Evolutionary conservation across 2,329 filamentous ascomycete species (phyloP), one percentile per base, ranked within the genome.

Genomic region (Ramichloridium luteum): DNA sequence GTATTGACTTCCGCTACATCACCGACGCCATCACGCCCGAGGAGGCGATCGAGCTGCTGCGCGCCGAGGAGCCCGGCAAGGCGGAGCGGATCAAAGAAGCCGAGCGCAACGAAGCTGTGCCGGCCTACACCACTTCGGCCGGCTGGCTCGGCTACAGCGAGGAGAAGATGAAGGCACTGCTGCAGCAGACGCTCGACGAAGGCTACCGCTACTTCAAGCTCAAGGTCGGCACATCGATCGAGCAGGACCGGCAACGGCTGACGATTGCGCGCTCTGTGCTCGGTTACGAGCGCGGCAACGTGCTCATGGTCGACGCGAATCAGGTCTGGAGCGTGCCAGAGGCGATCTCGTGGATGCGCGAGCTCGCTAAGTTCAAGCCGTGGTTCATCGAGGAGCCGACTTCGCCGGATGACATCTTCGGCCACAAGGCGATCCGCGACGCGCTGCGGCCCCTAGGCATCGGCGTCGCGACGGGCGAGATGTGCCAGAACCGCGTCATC

Each of bases 1-100:
- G 85, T 61, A 86, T 94, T 54, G 86, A 93, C 61, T 94, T 93
- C 65, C 71, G 85, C 30, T 93, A 94, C 61, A 92, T 93, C 57
- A 90, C 81, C 14, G 85, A 93, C 59, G 84, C 83, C n/a, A 67
- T 93, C 44, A 93, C 84, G 0, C 82, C 81, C 0, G 77, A 83
- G 25, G 85, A 93, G 57, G 84, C 84, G 0, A 55, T 93, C 22
- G 65, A 64, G 13, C 64, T 93, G 52, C 65, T 93, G 27, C 70
- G 68, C 46, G 70, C 71, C 49, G 61, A 69, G 13, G 75, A 82
- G 57, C 45, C 56, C 2, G 77, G 74, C 23, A 93, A 93, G 64
- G 64, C 68, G 20, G 62, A 73, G 50, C 70, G 86, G 32, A 62
- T 93, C 14, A 61, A 71, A 46, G 81, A 93, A 45, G 85, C 83